These are phyloP conservation scores for Cardamine chenopodiifolia DNA, from an alignment of 345 rosid species.

Conservation along the genomic window DNA sequence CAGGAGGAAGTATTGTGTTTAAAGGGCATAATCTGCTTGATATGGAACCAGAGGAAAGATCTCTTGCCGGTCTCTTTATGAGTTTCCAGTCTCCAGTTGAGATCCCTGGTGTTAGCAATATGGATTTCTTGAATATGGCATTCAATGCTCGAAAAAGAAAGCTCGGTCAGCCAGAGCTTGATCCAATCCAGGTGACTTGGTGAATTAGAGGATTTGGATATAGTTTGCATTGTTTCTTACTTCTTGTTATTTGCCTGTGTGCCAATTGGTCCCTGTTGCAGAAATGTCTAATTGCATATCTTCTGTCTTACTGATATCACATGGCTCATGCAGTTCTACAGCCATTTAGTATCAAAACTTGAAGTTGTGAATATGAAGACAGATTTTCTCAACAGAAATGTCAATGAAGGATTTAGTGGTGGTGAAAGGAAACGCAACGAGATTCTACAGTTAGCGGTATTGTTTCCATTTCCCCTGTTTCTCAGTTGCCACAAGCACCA, in stretches of 20 bases:
- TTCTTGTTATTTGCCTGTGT: not conserved
- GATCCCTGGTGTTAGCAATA: slow-evolving; percentile 93
- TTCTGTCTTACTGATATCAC: slow-evolving; percentile 22
- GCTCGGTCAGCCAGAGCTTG: slow-evolving; percentile 80
- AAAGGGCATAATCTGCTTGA: slow-evolving; percentile 81
- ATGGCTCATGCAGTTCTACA: slow-evolving; percentile 73
- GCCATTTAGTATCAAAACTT: slow-evolving; percentile 73
- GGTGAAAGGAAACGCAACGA: slow-evolving; percentile 98
- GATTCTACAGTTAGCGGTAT: slow-evolving; percentile 92
- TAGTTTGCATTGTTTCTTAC: slow-evolving; percentile 1
- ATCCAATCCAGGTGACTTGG: slow-evolving; percentile 71
- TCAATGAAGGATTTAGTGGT: slow-evolving; percentile 98
- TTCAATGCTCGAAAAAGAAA: slow-evolving; percentile 84
- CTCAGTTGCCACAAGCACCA: slow-evolving; percentile 8
- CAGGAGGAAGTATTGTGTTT: slow-evolving; percentile 79
- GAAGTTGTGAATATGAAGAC: slow-evolving; percentile 85
- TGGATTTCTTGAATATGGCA: slow-evolving; percentile 93
- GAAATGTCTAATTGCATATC: not conserved
- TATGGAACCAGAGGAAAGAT: slow-evolving; percentile 95
- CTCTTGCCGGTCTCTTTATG: slow-evolving; percentile 96
- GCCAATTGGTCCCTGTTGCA: not conserved
- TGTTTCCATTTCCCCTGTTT: not conserved
- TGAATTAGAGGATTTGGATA: not conserved
- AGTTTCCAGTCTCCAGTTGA: slow-evolving; percentile 91
- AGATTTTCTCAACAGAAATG: slow-evolving; percentile 93